phyloP scores from a whole-genome alignment of 805 yeast genomes.

The Cyberlindnera samutprakarnensis region DNA sequence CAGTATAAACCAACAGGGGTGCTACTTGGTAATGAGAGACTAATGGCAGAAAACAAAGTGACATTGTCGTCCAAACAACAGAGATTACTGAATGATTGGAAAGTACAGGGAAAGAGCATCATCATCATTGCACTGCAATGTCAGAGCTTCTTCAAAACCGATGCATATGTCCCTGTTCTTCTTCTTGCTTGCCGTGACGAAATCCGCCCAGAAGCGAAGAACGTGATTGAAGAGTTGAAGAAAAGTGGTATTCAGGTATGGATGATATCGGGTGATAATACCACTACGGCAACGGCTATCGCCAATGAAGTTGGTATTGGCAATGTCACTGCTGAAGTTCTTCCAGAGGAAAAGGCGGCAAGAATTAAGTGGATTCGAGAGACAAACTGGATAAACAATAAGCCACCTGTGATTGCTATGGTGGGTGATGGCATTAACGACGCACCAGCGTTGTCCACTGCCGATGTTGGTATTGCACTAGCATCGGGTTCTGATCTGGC shows the following conservation, averaged over 20 bases:
- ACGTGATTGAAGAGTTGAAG: constrained; percentile 37
- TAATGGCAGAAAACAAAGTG: constrained; percentile 42
- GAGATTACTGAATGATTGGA: constrained; percentile 43
- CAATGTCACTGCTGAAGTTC: constrained; percentile 59
- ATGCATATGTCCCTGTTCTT: constrained; percentile 31
- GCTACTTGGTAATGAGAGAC: constrained; percentile 53
- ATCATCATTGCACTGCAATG: constrained; percentile 43
- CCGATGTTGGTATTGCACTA: constrained; percentile 73
- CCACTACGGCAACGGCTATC: constrained; percentile 56
- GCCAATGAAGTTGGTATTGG: constrained; percentile 56
- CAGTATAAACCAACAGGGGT: constrained; percentile 29
- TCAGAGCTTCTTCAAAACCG: constrained; percentile 21
- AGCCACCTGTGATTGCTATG: constrained; percentile 43
- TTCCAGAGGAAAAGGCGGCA: constrained; percentile 66
- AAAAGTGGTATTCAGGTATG: constrained; percentile 45
- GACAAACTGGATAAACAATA: constrained; percentile 23
- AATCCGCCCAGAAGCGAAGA: constrained; percentile 47
- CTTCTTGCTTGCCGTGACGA: constrained; percentile 56
- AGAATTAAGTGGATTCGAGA: constrained; percentile 49
- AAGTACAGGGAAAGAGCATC: constrained; percentile 54
- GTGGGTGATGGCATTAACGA: constrained; percentile 83
- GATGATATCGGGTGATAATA: constrained; percentile 76
- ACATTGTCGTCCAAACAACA: constrained; percentile 28
- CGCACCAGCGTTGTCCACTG: constrained; percentile 69
- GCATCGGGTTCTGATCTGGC: constrained; percentile 76